Evolutionary conservation across 495 filamentous ascomycete genomes (phyloP).

Genomic region (Penicillium mononematosum): DNA sequence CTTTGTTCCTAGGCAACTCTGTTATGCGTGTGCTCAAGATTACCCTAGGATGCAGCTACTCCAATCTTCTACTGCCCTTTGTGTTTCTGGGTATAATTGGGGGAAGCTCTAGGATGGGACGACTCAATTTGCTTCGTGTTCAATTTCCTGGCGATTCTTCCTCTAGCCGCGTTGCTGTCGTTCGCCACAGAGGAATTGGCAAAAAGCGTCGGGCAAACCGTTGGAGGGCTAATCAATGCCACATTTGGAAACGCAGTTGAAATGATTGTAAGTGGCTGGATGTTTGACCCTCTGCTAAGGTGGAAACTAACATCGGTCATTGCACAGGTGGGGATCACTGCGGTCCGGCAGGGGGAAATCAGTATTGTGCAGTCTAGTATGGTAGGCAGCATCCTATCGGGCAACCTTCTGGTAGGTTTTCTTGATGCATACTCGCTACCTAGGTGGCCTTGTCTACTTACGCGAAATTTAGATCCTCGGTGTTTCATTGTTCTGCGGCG

Average conservation of each 20-base stretch:
- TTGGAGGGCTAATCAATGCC: constrained; percentile 31
- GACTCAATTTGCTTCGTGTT: constrained; percentile 23
- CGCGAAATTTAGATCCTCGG: constrained; percentile 21
- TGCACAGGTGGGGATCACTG: constrained; percentile 26
- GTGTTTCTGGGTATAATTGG: constrained; percentile 25
- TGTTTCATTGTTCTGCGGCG: constrained; percentile 22
- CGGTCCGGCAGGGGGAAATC: constrained; percentile 23
- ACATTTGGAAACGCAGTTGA: constrained; percentile 33
- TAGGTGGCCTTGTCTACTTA: not conserved
- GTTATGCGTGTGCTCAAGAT: constrained; percentile 3
- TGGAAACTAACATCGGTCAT: not conserved
- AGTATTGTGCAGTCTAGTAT: constrained; percentile 30
- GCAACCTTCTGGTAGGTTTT: constrained; percentile 24
- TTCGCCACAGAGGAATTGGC: constrained; percentile 29
- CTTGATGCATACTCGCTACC: not conserved
- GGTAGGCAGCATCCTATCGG: constrained; percentile 31
- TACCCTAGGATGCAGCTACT: constrained; percentile 15
- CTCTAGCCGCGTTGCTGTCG: constrained; percentile 24
- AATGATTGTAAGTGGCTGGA: constrained; percentile 23
- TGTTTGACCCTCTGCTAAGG: not conserved
- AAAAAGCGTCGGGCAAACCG: constrained; percentile 19
- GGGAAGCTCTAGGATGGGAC: constrained; percentile 19
- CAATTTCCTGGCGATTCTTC: constrained; percentile 32
- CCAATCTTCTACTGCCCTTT: constrained; percentile 17
- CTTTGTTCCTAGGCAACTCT: not conserved